phyloP scores from a whole-genome alignment of 2,329 filamentous ascomycete genomes.

The Daldinia sp. region DNA sequence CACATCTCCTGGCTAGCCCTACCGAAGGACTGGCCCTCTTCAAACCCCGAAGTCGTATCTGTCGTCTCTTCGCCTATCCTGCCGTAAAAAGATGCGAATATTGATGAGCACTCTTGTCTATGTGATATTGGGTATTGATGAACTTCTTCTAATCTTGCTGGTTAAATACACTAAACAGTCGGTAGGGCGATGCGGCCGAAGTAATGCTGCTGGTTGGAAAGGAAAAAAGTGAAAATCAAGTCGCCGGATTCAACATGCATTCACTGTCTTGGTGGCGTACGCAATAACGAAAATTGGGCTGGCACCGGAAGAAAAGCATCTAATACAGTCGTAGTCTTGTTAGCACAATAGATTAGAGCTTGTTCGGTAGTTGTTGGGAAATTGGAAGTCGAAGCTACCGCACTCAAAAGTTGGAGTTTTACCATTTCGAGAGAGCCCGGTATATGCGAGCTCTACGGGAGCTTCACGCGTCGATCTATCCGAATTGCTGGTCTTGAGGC shows the following conservation, averaged over 20 bases:
- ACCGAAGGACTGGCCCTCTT: background rate
- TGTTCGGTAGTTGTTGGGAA: background rate
- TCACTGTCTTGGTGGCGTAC: background rate
- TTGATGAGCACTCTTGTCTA: too few species aligned
- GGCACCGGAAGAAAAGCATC: background rate
- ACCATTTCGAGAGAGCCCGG: background rate
- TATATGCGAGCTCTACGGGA: background rate
- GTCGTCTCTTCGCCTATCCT: background rate
- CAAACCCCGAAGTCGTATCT: background rate
- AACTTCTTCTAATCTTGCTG: background rate
- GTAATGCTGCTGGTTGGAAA: background rate
- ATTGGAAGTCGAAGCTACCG: background rate
- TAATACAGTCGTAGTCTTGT: background rate
- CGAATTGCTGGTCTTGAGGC: background rate
- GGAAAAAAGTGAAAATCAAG: background rate
- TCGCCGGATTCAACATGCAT: background rate
- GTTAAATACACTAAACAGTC: background rate
- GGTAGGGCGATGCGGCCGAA: background rate
- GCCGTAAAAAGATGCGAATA: background rate
- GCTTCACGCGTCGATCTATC: background rate
- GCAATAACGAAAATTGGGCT: background rate
- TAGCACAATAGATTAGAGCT: background rate
- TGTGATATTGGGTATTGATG: background rate
- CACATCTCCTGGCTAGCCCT: background rate
- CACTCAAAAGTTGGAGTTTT: constrained; percentile 1